A percentile compares a stretch with the other conserved stretches of the same genome.
phyloP scores from a whole-genome alignment of 2,329 filamentous ascomycete species.

The Claviceps citrina region DNA sequence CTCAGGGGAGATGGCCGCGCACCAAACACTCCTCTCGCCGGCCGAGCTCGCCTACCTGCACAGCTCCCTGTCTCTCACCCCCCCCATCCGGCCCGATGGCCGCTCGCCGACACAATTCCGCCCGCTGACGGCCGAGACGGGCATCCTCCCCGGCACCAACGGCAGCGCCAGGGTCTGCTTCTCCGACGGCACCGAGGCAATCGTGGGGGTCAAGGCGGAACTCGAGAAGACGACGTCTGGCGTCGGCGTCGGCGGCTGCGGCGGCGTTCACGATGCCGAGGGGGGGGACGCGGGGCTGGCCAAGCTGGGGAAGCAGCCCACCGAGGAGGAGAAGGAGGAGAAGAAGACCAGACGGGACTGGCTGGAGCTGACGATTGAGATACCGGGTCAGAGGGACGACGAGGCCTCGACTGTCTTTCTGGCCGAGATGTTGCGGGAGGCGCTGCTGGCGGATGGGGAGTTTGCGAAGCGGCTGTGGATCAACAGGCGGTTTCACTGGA shows the following conservation, averaged over 20 bases:
- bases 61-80: constrained; percentile 62
- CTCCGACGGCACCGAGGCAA: constrained; percentile 85
- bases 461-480: constrained; percentile 65
- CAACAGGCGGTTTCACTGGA: constrained; percentile 89
- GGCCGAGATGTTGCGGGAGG: constrained; percentile 76
- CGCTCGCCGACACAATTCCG: constrained; percentile 76
- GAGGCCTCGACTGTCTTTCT: constrained; percentile 80
- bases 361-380: constrained; percentile 84
- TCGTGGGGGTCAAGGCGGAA: constrained; percentile 91
- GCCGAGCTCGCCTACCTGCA: constrained; percentile 94
- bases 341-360: constrained; percentile 46
- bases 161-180: constrained; percentile 90
- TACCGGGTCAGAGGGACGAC: constrained; percentile 80
- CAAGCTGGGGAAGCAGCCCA: constrained; percentile 8
- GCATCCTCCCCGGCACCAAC: constrained; percentile 76
- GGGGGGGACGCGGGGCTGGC: constrained; percentile 11
- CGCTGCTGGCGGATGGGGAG: constrained; percentile 57
- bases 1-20: constrained; percentile 40
- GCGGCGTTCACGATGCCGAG: constrained; percentile 14
- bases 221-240: constrained; percentile 63
- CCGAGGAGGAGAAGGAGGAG: constrained; percentile 26
- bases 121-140: constrained; percentile 75
- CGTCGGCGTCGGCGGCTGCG: no score
- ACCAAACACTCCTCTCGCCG: constrained; percentile 69
- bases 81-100: constrained; percentile 80